phyloP scores from a whole-genome alignment of 2,329 filamentous ascomycete species.

The Hymenotorrendiella dingleyae region DNA sequence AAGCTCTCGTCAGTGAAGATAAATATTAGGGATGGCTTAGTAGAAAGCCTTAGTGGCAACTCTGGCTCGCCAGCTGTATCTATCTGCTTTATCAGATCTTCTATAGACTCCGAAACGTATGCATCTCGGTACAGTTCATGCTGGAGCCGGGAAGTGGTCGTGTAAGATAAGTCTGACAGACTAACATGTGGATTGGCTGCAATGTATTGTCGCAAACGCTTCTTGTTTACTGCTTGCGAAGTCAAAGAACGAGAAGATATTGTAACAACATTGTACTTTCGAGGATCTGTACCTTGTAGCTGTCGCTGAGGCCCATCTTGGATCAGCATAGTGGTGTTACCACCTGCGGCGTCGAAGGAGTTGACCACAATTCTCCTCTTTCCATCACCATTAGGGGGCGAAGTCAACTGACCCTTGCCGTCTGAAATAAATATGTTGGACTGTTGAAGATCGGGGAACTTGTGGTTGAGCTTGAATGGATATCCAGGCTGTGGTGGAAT shows the following conservation, averaged over 20 bases:
- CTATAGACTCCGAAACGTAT: background rate
- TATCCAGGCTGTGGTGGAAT: constrained; percentile 21
- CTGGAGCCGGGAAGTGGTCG: constrained; percentile 38
- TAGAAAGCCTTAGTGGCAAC: too few relatives aligned
- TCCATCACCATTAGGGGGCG: too few relatives aligned
- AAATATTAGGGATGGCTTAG: constrained; percentile 28
- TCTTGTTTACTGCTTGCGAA: constrained; percentile 6
- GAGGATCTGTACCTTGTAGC: constrained; percentile 34
- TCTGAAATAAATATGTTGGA: constrained; percentile 40
- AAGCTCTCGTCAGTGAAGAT: constrained; percentile 42
- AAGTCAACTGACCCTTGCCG: too few relatives aligned
- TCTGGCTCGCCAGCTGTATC: too few relatives aligned
- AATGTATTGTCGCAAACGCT: constrained; percentile 2
- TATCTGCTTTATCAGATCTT: constrained; percentile 27
- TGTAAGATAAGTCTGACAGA: constrained; percentile 13
- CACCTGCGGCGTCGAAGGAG: constrained; percentile 38
- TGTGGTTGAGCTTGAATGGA: constrained; percentile 24
- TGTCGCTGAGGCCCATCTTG: constrained; percentile 14
- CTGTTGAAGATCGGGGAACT: constrained; percentile 31
- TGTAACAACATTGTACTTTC: constrained; percentile 36
- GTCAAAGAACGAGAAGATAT: constrained; percentile 37
- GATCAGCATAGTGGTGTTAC: constrained; percentile 15
- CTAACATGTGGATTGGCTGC: background rate
- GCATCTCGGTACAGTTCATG: constrained; percentile 36
- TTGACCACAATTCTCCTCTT: too few relatives aligned